Evolutionary conservation across 2,329 filamentous ascomycete genomes (phyloP), one percentile per base, ranked within the genome.

Genomic region (Triangularia verruculosa): DNA sequence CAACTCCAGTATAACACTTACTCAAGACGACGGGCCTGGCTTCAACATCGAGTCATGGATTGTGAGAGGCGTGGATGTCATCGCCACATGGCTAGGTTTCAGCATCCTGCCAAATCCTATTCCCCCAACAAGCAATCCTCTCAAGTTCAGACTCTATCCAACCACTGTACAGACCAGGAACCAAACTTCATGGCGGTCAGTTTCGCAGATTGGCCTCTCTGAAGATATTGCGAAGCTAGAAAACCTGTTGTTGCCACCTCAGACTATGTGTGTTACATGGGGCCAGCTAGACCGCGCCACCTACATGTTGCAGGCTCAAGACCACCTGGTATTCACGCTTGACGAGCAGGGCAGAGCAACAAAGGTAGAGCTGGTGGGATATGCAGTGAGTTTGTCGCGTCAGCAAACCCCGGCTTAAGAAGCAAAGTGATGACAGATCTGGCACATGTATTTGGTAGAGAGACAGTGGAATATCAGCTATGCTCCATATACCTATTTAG

Each of bases 251-350:
- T 73, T 75, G 63, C 73, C 70, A 60, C 67, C 67, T 22, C 64
- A 75, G 8, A 71, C 69, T 0, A 64, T 67, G 11, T 78, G 76
- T 47, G 58, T 72, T 39, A 71, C 74, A 0, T 78, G 74, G 75
- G 67, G 70, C 6, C 58, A 62, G 57, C 66, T 74, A 52, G 76
- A 78, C 54, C 71, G 76, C 17, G 59, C 68, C 28, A 70, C 72
- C 7, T 77, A 75, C 67, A 68, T 74, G 34, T 74, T 73, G 22
- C 63, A 73, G 1, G 71, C 72, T 7, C 57, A 76, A 3, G 71
- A 74, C 13, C 66, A 75, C 34, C 75, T 77, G 28, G 65, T 73
- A 0, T 71, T 77, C 54, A 59, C 30, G 17, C 13, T 57, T 1
- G 59, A 61, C n/a, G 52, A 51, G 60, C n/a, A 58, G 27, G 62